Evolutionary conservation across 805 yeast genomes (phyloP), one percentile per base, ranked within the genome.

Genomic region (Ogataea pignaliae): DNA sequence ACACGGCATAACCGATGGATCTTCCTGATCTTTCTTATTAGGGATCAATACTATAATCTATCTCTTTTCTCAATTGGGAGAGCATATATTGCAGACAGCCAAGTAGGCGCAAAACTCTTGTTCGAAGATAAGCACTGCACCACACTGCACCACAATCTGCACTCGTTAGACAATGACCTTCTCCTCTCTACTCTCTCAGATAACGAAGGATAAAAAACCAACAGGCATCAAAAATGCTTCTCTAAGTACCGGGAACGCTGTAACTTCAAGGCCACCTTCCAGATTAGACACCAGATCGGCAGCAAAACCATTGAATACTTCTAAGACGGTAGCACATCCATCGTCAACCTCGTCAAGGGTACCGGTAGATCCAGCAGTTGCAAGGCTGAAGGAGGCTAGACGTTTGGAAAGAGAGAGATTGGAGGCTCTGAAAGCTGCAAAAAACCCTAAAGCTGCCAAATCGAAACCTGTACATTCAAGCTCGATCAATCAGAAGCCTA

Each of bases 351-450:
- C 34, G 17, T 30, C 33, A 30, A 30, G 33, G 33, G 13, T n/a
- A 30, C 15, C 29, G 29, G 44, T 73, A 5, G 91, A 85, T 56
- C 88, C 90, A 0, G 88, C 88, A 3, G 87, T 85, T 9, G 79
- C 78, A 32, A 63, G 84, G 45, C 64, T 85, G 33, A 85, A 85
- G 51, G 89, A 83, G 45, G 78, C 81, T 2, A 68, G 91, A 56
- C 68, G 78, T 47, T 63, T 69, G 35, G 88, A 85, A 49, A 69
- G 65, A 34, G 76, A 76, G 32, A 68, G 67, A 36, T 21, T 48
- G 2, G 61, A 67, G 42, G 69, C 68, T 39, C 54, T 56, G 29
- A 68, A 69, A 44, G 54, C 53, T 30, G 56, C 47, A 14, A 47
- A 46, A 35, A 45, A 51, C 33, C 40, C 56, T 15, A 34, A 44